These are phyloP conservation scores for Bertia moriformis DNA, from an alignment of 2,329 filamentous ascomycete genomes.

Conservation along the genomic window DNA sequence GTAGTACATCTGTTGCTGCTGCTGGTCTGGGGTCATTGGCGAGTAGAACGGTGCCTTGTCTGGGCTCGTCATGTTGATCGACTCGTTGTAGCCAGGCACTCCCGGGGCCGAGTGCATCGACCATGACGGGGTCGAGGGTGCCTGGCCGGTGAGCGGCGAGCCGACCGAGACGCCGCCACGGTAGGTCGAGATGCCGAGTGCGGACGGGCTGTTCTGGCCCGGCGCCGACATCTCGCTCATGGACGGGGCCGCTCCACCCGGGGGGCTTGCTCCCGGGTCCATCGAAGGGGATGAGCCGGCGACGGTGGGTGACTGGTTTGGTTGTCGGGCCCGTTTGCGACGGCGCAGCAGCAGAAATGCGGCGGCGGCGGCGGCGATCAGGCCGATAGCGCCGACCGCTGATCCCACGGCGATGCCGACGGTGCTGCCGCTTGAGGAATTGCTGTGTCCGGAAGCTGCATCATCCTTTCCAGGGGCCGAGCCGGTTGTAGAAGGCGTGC, in stretches of 20 bases:
- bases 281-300: neutral
- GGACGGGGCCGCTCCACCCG: too few relatives aligned
- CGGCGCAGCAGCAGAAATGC: neutral
- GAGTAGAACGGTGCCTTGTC: neutral
- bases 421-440: neutral
- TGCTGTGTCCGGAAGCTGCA: neutral
- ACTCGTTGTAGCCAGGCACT: neutral
- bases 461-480: neutral
- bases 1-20: neutral
- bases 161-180: too few relatives aligned
- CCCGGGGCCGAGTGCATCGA: too few relatives aligned
- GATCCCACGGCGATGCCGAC: neutral
- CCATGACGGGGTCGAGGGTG: too few relatives aligned
- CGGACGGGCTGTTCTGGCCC: neutral
- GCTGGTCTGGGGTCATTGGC: neutral
- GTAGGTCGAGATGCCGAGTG: too few relatives aligned
- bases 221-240: too few relatives aligned
- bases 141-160: neutral
- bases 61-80: neutral
- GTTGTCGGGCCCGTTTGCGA: neutral
- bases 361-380: neutral
- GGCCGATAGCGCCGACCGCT: neutral
- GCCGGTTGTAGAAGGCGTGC: neutral
- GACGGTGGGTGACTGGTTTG: too few relatives aligned
- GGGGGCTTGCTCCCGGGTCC: too few relatives aligned